Base-by-base conservation (phyloP, 306 rosid genomes). In the Lablab purpureus region DNA sequence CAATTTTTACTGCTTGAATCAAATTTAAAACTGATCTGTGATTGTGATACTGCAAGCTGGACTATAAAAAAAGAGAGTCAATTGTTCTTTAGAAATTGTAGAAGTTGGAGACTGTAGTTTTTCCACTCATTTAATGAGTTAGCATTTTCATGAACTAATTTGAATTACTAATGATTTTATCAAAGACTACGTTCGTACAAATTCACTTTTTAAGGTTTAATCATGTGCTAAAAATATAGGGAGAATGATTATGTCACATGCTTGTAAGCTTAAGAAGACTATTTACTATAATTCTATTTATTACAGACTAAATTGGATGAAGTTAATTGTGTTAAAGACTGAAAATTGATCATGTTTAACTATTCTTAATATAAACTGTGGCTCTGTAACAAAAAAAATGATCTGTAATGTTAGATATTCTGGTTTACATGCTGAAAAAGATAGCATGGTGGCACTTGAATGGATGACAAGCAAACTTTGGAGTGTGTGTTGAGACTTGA, bases 401-500 rank as follows among this genome's bases (percentile, higher is more conserved):
- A 55, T 6, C 30, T 23, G n/a, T 56, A 56, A 56, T 55, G 30
- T 56, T 4, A 3, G 62, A 55, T 56, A 12, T 56, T 56, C 15
- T 56, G 10, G 6, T 56, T 23, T 10, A 5, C 7, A 22, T 13
- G 7, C 4, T 6, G 37, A 58, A 58, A 58, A 68, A 46, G 41
- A 46, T 21, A 67, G 8, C 8, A 52, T 18, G 14, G 70, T 65
- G n/a, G 17, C 63, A 55, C 63, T 55, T 28, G 17, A 36, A 27
- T 64, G 28, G 28, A 34, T 36, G 70, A 64, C 70, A 64, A n/a
- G n/a, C n/a, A n/a, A n/a, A n/a, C n/a, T 32, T n/a, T 63, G 23
- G 46, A 25, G 47, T 64, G 13, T 32, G 32, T 43, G 5, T 10
- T 64, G 4, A 9, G 68, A 32, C 68, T 34, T 32, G 37, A 13